These are phyloP conservation scores for Telopea speciosissima DNA, from an alignment of 177 flowering plant species.

Conservation along the genomic window DNA sequence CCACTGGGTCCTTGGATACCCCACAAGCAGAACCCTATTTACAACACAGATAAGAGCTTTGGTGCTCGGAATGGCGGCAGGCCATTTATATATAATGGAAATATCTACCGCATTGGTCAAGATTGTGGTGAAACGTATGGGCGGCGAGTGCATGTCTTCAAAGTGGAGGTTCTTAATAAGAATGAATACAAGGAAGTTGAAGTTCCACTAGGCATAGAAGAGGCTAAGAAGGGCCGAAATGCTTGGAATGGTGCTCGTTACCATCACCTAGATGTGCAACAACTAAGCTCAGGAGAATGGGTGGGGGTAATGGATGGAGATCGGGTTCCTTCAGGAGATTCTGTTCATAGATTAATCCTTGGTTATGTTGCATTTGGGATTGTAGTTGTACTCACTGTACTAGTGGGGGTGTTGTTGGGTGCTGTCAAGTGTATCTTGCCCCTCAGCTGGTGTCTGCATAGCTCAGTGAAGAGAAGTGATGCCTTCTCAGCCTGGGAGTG, in stretches of 20 bases:
- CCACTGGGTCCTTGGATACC: slow-evolving; percentile 91
- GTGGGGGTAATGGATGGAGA: slow-evolving; percentile 89
- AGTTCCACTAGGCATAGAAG: slow-evolving; percentile 52
- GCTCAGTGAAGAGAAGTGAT: slow-evolving; percentile 55
- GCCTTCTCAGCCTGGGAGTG: slow-evolving; percentile 53
- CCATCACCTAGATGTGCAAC: slow-evolving; percentile 85
- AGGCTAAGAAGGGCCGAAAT: slow-evolving; percentile 58
- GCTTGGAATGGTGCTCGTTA: slow-evolving; percentile 89
- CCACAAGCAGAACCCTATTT: slow-evolving; percentile 79
- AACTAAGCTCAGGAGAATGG: slow-evolving; percentile 68
- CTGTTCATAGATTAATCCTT: slow-evolving; percentile 40
- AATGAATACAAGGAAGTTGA: slow-evolving; percentile 75
- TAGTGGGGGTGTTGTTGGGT: slow-evolving; percentile 71
- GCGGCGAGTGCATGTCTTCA: slow-evolving; percentile 52
- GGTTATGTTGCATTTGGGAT: slow-evolving; percentile 51
- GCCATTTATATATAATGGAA: slow-evolving; percentile 63
- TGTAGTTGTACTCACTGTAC: slow-evolving; percentile 34
- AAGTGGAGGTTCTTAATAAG: slow-evolving; percentile 55
- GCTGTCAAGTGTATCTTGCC: slow-evolving; percentile 70
- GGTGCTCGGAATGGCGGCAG: slow-evolving; percentile 97
- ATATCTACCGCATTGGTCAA: slow-evolving; percentile 79
- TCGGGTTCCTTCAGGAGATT: slow-evolving; percentile 77
- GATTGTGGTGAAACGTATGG: slow-evolving; percentile 93
- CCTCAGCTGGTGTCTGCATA: slow-evolving; percentile 57
- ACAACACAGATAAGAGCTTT: slow-evolving; percentile 45